Evolutionary conservation across 352 stramenopile genomes (phyloP).

Genomic region (Phytophthora kernoviae): DNA sequence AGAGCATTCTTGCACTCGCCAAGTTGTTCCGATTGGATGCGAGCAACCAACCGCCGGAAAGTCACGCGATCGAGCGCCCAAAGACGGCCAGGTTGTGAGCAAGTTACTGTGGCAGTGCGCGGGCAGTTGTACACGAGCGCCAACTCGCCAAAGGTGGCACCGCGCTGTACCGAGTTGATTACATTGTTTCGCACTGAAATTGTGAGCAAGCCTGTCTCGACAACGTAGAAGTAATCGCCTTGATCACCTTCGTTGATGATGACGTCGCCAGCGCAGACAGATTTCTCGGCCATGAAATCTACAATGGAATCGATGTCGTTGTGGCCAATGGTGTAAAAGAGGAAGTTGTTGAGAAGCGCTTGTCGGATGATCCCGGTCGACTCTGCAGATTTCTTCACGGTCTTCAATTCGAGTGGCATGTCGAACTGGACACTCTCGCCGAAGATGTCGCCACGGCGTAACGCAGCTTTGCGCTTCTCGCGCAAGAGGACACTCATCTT

Average conservation of each 20-base stretch:
- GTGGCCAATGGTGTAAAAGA: conserved; percentile 67
- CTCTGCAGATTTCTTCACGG: conserved; percentile 49
- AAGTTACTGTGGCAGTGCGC: conserved; percentile 89
- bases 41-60: conserved; percentile 86
- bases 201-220: conserved; percentile 83
- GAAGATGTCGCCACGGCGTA: conserved; percentile 70
- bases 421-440: conserved; percentile 73
- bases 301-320: conserved; percentile 58
- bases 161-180: conserved; percentile 72
- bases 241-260: conserved; percentile 68
- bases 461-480: conserved; percentile 64
- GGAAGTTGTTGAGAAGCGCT: conserved; percentile 65
- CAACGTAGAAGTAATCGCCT: conserved; percentile 85
- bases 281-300: conserved; percentile 59
- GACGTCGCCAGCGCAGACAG: conserved; percentile 37
- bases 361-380: conserved; percentile 56
- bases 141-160: conserved; percentile 94
- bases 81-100: conserved; percentile 51
- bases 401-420: conserved; percentile 41
- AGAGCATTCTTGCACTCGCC: conserved; percentile 69
- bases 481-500: conserved; percentile 69
- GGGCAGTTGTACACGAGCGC: conserved; percentile 96
- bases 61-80: conserved; percentile 89
- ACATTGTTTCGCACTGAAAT: conserved; percentile 86
- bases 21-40: conserved; percentile 69